phyloP scores from a whole-genome alignment of 176 grass and related monocot species.

The Oryza nivara region DNA sequence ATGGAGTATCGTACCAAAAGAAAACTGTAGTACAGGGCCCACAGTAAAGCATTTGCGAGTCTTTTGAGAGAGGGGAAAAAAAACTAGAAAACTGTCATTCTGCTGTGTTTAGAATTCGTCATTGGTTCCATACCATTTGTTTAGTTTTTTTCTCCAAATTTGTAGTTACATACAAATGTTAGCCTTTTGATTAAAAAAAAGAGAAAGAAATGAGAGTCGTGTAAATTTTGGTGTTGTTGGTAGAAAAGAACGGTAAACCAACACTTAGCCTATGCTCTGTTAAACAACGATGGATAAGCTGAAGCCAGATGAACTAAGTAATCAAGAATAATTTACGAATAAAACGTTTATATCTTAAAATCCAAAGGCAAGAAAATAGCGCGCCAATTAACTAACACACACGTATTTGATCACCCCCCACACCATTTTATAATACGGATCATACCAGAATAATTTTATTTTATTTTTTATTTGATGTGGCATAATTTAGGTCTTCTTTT shows the following conservation, averaged over 20 bases:
- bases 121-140: neutral
- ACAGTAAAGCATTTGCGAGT: conserved; percentile 12
- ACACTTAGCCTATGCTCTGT: neutral
- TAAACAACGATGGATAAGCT: too few species aligned
- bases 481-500: neutral
- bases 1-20: neutral
- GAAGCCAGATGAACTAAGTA: too few species aligned
- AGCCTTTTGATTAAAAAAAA: neutral
- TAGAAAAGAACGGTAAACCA: neutral
- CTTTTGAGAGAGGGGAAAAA: neutral
- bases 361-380: too few species aligned
- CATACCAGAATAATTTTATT: neutral
- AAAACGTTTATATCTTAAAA: too few species aligned
- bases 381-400: neutral
- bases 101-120: neutral
- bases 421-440: neutral
- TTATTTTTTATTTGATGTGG: neutral
- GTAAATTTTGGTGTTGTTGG: neutral
- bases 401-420: neutral
- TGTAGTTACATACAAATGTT: neutral
- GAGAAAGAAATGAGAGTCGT: neutral
- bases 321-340: too few species aligned
- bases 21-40: conserved; percentile 19
- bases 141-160: neutral
- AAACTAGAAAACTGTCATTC: conserved; percentile 3